Evolutionary conservation across 108 stramenopile species (phyloP).

Genomic region (Seminavis robusta): DNA sequence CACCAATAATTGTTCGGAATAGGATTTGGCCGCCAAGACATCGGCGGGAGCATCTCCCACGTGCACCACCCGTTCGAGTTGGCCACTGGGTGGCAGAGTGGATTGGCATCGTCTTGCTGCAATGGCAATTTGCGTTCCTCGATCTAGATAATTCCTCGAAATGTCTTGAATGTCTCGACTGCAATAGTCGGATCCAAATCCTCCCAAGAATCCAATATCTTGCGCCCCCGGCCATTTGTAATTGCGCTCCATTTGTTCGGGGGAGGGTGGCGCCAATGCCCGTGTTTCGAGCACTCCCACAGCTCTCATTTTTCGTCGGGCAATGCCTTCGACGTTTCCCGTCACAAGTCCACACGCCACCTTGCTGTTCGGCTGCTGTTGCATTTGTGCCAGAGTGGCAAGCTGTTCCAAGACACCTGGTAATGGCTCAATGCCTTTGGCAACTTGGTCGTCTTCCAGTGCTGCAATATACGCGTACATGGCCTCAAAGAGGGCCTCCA

Average conservation of each 20-base stretch:
- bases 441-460: constrained; percentile 27
- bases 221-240: constrained; percentile 44
- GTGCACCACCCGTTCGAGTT: constrained; percentile 37
- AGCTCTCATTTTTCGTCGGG: constrained; percentile 44
- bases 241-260: constrained; percentile 18
- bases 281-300: constrained; percentile 36
- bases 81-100: not conserved
- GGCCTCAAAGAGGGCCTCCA: constrained; percentile 30
- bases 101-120: constrained; percentile 34
- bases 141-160: constrained; percentile 44
- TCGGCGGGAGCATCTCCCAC: constrained; percentile 61
- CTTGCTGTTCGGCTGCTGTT: too few species aligned
- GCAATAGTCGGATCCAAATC: constrained; percentile 57
- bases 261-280: constrained; percentile 33
- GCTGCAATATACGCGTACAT: constrained; percentile 40
- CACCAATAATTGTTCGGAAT: constrained; percentile 12
- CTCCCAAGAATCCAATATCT: constrained; percentile 44
- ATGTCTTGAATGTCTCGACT: constrained; percentile 43
- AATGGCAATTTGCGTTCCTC: constrained; percentile 53
- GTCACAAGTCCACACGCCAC: constrained; percentile 52
- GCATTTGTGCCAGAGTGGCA: constrained; percentile 23
- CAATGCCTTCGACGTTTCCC: constrained; percentile 60
- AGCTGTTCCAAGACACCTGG: constrained; percentile 41
- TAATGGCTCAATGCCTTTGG: constrained; percentile 23
- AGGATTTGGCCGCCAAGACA: constrained; percentile 52